Evolutionary conservation across 1,284 basidiomycete species (phyloP).

Genomic region (Pseudozyma tsukubaensis): DNA sequence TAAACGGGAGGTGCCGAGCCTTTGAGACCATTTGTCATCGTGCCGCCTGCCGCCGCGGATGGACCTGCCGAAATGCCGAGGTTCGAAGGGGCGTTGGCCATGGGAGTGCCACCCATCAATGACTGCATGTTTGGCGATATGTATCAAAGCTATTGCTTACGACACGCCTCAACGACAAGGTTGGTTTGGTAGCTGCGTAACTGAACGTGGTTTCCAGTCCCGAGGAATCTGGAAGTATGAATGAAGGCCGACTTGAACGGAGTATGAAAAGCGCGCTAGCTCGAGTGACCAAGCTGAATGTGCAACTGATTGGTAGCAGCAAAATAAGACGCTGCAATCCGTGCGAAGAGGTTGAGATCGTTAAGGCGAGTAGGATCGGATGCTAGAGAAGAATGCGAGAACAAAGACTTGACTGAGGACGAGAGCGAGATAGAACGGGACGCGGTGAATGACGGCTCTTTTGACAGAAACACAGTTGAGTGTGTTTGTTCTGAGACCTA

Average conservation of each 20-base stretch:
- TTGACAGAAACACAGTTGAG: no score
- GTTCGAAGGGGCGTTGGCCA: conserved; percentile 54
- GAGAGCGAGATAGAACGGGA: not conserved
- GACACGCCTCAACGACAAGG: not conserved
- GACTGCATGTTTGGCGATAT: conserved; percentile 38
- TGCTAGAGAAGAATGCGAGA: not conserved
- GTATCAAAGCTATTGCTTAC: not conserved
- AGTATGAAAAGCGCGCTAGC: no score
- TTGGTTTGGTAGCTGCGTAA: no score
- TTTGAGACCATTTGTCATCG: conserved; percentile 30
- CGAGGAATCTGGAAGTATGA: no score
- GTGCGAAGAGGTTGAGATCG: conserved; percentile 2
- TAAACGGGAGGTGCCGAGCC: conserved; percentile 14
- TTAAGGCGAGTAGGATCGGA: not conserved
- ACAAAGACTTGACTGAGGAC: not conserved
- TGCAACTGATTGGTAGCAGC: not conserved
- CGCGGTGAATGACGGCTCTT: not conserved
- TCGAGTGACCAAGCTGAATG: not conserved
- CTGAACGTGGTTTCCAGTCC: no score
- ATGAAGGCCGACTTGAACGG: no score
- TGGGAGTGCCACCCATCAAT: conserved; percentile 47
- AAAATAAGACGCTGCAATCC: not conserved
- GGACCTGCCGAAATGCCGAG: conserved; percentile 43
- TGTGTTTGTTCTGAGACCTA: no score
- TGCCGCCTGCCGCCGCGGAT: conserved; percentile 6